Conservation (phyloP, 2,329 filamentous ascomycete species). For the Tolypocladium ophioglossoides region DNA sequence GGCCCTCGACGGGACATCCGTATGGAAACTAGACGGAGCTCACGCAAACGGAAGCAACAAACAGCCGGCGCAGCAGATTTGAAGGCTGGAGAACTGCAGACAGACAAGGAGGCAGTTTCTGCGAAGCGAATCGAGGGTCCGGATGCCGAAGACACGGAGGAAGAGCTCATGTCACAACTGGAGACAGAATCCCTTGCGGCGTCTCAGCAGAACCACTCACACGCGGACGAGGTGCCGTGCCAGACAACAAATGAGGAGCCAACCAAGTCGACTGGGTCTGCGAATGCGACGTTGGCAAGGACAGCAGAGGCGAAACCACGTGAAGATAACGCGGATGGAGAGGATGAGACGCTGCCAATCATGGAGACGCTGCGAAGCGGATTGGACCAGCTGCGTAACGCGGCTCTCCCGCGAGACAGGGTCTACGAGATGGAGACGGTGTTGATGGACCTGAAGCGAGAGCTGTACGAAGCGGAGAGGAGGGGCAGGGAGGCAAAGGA, state of each 20-base stretch:
- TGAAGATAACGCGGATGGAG: slow-evolving; percentile 3
- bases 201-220: slow-evolving; percentile 20
- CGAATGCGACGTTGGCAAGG: slow-evolving; percentile 1
- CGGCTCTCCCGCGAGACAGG: slow-evolving; percentile 52
- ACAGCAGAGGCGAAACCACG: slow-evolving; percentile 2
- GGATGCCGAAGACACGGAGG: slow-evolving; percentile 25
- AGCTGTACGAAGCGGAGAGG: slow-evolving; percentile 60
- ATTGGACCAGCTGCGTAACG: slow-evolving; percentile 46
- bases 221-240: slow-evolving; percentile 1
- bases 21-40: slow-evolving; percentile 10
- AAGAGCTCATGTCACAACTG: slow-evolving; percentile 30
- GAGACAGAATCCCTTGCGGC: slow-evolving; percentile 29
- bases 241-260: background rate
- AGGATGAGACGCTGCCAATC: slow-evolving; percentile 13
- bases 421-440: slow-evolving; percentile 66
- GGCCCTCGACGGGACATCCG: background rate
- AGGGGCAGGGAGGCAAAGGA: slow-evolving; percentile 31
- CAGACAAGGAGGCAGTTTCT: slow-evolving; percentile 3
- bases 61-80: background rate
- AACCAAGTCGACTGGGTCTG: background rate
- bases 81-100: background rate
- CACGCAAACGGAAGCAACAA: slow-evolving; percentile 7
- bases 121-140: slow-evolving; percentile 1
- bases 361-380: slow-evolving; percentile 22
- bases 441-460: slow-evolving; percentile 67